These are phyloP conservation scores for Tricholoma bakamatsutake DNA, from an alignment of 768 basidiomycete species.

Conservation along the genomic window DNA sequence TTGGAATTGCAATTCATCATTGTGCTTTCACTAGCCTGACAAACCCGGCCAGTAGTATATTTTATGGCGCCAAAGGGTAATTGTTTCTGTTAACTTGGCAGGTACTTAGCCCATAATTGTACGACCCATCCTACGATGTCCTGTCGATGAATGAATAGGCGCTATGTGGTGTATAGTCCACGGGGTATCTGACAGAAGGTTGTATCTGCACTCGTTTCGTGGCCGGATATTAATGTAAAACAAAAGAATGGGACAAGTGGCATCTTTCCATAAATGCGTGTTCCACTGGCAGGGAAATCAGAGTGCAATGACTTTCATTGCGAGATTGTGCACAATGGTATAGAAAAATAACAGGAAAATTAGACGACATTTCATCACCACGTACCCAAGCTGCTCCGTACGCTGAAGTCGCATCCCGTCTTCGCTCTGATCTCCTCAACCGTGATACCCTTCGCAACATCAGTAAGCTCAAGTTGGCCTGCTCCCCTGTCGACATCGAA, in stretches of 20 bases:
- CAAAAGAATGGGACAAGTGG: too few relatives aligned
- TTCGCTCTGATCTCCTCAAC: constrained; percentile 81
- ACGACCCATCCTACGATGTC: too few relatives aligned
- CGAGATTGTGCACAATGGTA: neutral
- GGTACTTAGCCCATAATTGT: too few relatives aligned
- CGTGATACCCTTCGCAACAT: constrained; percentile 79
- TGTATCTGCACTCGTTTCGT: too few relatives aligned
- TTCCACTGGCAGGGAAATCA: neutral
- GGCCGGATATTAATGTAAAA: too few relatives aligned
- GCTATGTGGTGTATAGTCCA: too few relatives aligned
- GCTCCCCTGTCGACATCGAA: constrained; percentile 80
- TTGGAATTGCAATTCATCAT: neutral
- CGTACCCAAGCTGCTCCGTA: constrained; percentile 44
- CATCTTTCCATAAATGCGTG: too few relatives aligned
- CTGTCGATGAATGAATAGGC: too few relatives aligned
- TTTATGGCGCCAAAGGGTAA: too few relatives aligned
- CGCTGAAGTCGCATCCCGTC: constrained; percentile 80
- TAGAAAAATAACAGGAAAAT: neutral
- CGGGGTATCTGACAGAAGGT: too few relatives aligned
- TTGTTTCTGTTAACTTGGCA: too few relatives aligned
- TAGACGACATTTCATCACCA: constrained; percentile 26
- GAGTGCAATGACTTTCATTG: neutral
- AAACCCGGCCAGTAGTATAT: too few relatives aligned
- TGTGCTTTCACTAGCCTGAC: neutral
- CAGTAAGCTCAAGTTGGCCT: constrained; percentile 69